Percentiles rank a stretch among this genome's conserved stretches.
Conservation (phyloP, 2,329 filamentous ascomycete species). For the Fusarium robinianum region DNA sequence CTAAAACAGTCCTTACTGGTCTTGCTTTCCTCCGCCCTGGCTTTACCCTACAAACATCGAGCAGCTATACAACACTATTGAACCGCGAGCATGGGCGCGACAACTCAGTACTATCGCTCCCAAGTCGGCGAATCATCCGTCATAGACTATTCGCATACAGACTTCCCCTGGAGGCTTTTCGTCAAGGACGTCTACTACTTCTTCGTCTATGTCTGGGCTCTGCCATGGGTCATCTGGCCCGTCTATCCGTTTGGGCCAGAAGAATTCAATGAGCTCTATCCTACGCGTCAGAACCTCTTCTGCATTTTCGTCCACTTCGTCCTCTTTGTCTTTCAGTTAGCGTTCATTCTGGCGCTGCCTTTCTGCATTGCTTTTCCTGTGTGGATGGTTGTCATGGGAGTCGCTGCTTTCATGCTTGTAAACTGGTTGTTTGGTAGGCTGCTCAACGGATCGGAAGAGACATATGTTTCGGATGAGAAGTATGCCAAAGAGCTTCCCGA, state of each 20-base stretch:
- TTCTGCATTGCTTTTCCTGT: slow-evolving; percentile 52
- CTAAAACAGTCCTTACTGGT: too few relatives aligned
- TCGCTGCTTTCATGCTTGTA: slow-evolving; percentile 51
- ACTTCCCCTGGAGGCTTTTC: slow-evolving; percentile 56
- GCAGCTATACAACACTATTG: too few relatives aligned
- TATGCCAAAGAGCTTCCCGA: slow-evolving; percentile 55
- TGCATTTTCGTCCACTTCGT: slow-evolving; percentile 62
- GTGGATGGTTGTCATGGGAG: slow-evolving; percentile 49
- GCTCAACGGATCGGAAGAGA: slow-evolving; percentile 55
- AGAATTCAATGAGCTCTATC: slow-evolving; percentile 66
- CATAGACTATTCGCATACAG: slow-evolving; percentile 65
- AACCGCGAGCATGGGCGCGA: slow-evolving; percentile 33
- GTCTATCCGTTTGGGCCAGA: slow-evolving; percentile 56
- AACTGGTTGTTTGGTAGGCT: slow-evolving; percentile 56
- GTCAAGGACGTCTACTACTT: slow-evolving; percentile 60
- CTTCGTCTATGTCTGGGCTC: slow-evolving; percentile 57
- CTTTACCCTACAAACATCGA: too few relatives aligned
- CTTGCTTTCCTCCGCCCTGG: too few relatives aligned
- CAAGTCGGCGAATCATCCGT: slow-evolving; percentile 61
- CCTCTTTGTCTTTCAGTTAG: slow-evolving; percentile 61
- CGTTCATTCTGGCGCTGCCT: slow-evolving; percentile 64
- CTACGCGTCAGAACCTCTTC: slow-evolving; percentile 59
- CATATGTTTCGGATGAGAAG: slow-evolving; percentile 57
- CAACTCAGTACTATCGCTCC: slow-evolving; percentile 60
- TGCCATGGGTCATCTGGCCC: slow-evolving; percentile 67